Evolutionary conservation across 768 basidiomycete genomes (phyloP).

Genomic region (Crucibulum laeve): DNA sequence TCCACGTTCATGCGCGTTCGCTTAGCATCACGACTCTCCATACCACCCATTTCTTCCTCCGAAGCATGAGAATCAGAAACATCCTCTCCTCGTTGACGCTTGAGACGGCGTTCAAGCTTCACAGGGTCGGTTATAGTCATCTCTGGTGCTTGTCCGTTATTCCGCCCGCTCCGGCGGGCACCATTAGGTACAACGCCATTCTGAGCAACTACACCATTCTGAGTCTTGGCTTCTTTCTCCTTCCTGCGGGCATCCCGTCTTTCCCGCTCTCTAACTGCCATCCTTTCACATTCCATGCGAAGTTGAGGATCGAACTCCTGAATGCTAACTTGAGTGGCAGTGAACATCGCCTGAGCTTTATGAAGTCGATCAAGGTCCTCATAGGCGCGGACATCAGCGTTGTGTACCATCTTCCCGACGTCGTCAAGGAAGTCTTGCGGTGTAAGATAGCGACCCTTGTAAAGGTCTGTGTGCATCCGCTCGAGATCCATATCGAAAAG

Average conservation of each 20-base stretch:
- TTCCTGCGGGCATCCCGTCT: slow-evolving; percentile 56
- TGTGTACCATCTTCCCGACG: slow-evolving; percentile 76
- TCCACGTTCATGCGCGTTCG: slow-evolving; percentile 45
- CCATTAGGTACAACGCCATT: slow-evolving; percentile 29
- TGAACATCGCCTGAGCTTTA: slow-evolving; percentile 87
- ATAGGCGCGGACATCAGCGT: slow-evolving; percentile 49
- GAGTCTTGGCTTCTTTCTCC: slow-evolving; percentile 41
- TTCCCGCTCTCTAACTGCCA: slow-evolving; percentile 74
- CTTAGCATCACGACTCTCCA: slow-evolving; percentile 46
- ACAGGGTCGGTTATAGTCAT: slow-evolving; percentile 70
- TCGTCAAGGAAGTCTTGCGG: slow-evolving; percentile 86
- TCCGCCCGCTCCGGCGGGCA: slow-evolving; percentile 66
- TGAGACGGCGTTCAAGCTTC: slow-evolving; percentile 69
- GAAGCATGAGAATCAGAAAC: slow-evolving; percentile 47
- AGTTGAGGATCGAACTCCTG: slow-evolving; percentile 82
- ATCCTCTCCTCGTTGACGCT: slow-evolving; percentile 62
- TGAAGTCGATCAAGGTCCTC: slow-evolving; percentile 74
- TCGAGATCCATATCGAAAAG: slow-evolving; percentile 91
- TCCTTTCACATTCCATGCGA: slow-evolving; percentile 78
- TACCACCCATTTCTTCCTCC: slow-evolving; percentile 43
- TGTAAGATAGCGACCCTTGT: slow-evolving; percentile 81
- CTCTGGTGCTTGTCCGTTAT: slow-evolving; percentile 71
- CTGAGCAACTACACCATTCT: slow-evolving; percentile 24
- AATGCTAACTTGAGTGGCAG: slow-evolving; percentile 79
- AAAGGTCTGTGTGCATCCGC: slow-evolving; percentile 81